Evolutionary conservation across 2,329 filamentous ascomycete genomes (phyloP), one percentile per base, ranked within the genome.

Genomic region (Aspergillus sp.): DNA sequence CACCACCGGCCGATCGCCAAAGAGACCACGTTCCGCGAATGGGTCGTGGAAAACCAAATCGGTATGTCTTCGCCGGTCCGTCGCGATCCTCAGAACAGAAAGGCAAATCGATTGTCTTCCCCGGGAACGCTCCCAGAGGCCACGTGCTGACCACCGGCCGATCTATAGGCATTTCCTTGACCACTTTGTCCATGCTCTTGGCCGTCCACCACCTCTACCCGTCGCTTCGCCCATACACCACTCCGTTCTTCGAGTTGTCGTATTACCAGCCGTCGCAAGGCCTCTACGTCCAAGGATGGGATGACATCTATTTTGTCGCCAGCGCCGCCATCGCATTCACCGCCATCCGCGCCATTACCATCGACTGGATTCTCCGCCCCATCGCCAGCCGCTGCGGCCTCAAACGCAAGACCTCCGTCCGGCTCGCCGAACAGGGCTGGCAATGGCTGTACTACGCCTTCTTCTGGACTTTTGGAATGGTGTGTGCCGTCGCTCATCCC

Each of bases 401-500:
- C 63, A 81, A 81, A 62, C 89, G 87, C 68, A 97, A 96, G 76
- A 84, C 85, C 44, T 77, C 88, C 54, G 84, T 89, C 45, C 84
- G 94, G 53, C 96, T 97, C 74, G 91, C 91, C 57, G 94, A 99
- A 76, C 94, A 99, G 76, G 90, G 87, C 44, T 97, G 93, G 90
- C 79, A 96, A 67, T 76, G 95, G 52, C 72, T 94, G 42, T 97
- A 97, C 76, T 93, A 93, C 71, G 76, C 77, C 43, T 77, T 87
- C 50, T 93, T 92, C 69, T 97, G 91, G 88, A 80, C 85, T 11
- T 76, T 93, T 56, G 94, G 94, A 61, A 81, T 95, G 79, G 89
- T 96, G 79, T 64, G 86, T 71, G 42, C 20, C 19, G 34, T 29
- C 13, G 3, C n/a, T 31, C 19, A 10, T 29, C 16, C 46, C 20